phyloP scores from a whole-genome alignment of 176 grass and related monocot species.

The Sorghum bicolor region DNA sequence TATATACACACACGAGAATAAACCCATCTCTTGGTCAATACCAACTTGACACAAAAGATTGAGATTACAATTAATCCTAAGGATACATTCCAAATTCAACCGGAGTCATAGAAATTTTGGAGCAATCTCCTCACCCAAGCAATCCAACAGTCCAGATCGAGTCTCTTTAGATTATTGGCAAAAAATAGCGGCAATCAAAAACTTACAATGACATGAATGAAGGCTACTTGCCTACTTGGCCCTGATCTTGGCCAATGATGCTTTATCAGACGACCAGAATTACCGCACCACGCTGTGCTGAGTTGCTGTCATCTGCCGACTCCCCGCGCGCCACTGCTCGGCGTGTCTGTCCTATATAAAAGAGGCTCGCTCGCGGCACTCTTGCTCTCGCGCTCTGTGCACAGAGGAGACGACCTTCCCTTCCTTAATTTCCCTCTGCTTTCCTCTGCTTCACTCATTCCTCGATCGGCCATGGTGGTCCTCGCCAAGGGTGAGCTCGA shows the following conservation, averaged over 20 bases:
- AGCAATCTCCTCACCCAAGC: neutral
- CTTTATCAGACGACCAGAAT: neutral
- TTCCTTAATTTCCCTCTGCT: neutral
- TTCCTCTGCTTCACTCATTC: constrained; percentile 9
- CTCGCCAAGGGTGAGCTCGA: constrained; percentile 56
- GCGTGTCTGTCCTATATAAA: no score
- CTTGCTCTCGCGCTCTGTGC: neutral
- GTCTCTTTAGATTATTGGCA: no score
- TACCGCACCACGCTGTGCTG: neutral
- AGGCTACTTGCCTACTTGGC: neutral
- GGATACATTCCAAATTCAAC: no score
- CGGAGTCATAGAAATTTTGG: neutral
- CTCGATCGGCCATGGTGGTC: constrained; percentile 49
- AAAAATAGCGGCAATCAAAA: neutral
- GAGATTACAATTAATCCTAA: no score
- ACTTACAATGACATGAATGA: neutral
- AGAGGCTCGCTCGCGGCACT: neutral
- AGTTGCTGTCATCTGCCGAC: neutral
- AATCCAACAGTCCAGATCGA: neutral
- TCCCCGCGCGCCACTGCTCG: neutral
- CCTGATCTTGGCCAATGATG: neutral
- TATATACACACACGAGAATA: no score
- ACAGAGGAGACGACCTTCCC: neutral
- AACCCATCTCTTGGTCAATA: no score
- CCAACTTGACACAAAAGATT: no score